These are phyloP conservation scores for Heritiera fomes DNA, from an alignment of 345 rosid species.

Conservation along the genomic window DNA sequence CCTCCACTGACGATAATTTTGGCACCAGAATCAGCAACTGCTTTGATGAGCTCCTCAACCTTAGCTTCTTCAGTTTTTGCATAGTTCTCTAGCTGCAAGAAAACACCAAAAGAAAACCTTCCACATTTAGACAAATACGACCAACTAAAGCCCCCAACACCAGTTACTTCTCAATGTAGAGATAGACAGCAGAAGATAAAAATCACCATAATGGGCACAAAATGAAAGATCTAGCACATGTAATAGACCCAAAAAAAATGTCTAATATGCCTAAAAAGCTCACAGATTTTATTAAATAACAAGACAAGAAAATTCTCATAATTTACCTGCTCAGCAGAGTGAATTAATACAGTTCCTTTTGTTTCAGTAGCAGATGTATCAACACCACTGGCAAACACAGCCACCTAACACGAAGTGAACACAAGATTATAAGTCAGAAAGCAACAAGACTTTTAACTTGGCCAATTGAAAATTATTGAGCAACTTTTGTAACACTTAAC, in stretches of 20 bases:
- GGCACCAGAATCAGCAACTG: slow-evolving; percentile 96
- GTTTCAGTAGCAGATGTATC: slow-evolving; percentile 98
- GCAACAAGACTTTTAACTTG: background rate
- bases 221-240: background rate
- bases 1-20: slow-evolving; percentile 95
- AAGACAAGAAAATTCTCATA: background rate
- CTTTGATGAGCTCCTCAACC: slow-evolving; percentile 89
- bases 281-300: background rate
- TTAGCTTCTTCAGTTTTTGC: slow-evolving; percentile 98
- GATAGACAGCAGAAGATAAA: background rate
- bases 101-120: background rate
- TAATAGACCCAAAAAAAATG: background rate
- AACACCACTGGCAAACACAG: slow-evolving; percentile 93
- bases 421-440: slow-evolving; percentile 11
- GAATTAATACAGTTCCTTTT: slow-evolving; percentile 95
- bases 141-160: background rate
- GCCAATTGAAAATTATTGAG: background rate
- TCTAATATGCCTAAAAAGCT: background rate
- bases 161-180: background rate
- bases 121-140: background rate
- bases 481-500: background rate
- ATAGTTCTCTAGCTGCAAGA: slow-evolving; percentile 83
- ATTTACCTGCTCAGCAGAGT: slow-evolving; percentile 84
- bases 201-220: background rate
- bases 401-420: slow-evolving; percentile 54